phyloP scores from a whole-genome alignment of 768 basidiomycete genomes.

The Tulasnella sp. region DNA sequence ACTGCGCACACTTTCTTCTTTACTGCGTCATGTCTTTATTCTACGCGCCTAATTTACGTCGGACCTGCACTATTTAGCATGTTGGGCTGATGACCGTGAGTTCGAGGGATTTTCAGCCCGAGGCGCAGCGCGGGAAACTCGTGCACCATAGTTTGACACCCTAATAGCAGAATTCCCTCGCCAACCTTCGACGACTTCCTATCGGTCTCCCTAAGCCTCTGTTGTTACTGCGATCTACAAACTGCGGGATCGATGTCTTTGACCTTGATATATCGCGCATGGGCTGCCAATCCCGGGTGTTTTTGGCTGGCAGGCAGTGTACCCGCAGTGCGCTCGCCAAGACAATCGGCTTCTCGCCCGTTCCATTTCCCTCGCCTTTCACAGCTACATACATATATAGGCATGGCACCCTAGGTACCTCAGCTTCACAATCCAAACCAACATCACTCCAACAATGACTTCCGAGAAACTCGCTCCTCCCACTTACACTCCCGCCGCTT shows the following conservation, averaged over 20 bases:
- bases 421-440: neutral
- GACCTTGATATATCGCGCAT: neutral
- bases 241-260: neutral
- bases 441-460: neutral
- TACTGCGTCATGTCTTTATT: slow-evolving; percentile 6
- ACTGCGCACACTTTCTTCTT: neutral
- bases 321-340: neutral
- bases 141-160: neutral
- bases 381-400: neutral
- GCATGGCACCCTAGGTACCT: neutral
- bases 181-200: neutral
- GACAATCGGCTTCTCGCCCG: neutral
- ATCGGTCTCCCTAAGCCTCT: neutral
- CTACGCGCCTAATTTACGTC: neutral
- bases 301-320: neutral
- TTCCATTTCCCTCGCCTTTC: neutral
- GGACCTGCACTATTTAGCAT: slow-evolving; percentile 1
- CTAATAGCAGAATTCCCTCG: slow-evolving; percentile 4
- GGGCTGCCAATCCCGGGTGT: neutral
- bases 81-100: neutral
- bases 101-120: neutral
- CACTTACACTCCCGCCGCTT: neutral
- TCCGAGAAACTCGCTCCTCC: slow-evolving; percentile 9
- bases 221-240: neutral
- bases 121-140: neutral